phyloP scores from a whole-genome alignment of 192 early-diverging fungal genomes.

The Diversispora eburnea region DNA sequence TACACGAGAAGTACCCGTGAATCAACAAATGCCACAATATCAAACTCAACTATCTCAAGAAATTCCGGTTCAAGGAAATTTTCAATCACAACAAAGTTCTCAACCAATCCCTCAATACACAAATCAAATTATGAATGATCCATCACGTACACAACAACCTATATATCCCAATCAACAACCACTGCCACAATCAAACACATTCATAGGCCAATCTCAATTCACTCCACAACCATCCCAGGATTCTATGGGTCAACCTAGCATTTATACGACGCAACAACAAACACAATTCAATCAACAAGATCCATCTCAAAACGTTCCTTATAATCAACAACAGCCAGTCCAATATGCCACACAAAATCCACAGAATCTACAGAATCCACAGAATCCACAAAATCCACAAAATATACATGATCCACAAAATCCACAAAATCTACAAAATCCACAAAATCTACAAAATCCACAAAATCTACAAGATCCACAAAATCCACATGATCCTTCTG shows the following conservation, averaged over 20 bases:
- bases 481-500: background rate
- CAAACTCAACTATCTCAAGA: too few relatives aligned
- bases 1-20: too few relatives aligned
- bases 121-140: too few relatives aligned
- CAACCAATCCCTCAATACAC: too few relatives aligned
- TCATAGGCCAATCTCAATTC: constrained; percentile 25
- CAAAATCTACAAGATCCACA: constrained; percentile 19
- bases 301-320: constrained; percentile 30
- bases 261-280: constrained; percentile 17
- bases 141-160: too few relatives aligned
- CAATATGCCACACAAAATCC: too few relatives aligned
- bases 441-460: constrained; percentile 24
- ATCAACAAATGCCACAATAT: too few relatives aligned
- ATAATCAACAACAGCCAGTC: too few relatives aligned
- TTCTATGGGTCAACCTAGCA: constrained; percentile 26
- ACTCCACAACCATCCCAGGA: constrained; percentile 16
- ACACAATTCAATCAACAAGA: constrained; percentile 36
- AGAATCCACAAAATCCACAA: constrained; percentile 25
- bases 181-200: constrained; percentile 16
- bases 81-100: too few relatives aligned
- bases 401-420: constrained; percentile 32
- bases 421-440: constrained; percentile 32
- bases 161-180: background rate
- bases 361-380: too few relatives aligned
- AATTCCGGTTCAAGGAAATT: too few relatives aligned